These are phyloP conservation scores for Candida insectorum DNA, from an alignment of 805 yeast species.

Conservation along the genomic window DNA sequence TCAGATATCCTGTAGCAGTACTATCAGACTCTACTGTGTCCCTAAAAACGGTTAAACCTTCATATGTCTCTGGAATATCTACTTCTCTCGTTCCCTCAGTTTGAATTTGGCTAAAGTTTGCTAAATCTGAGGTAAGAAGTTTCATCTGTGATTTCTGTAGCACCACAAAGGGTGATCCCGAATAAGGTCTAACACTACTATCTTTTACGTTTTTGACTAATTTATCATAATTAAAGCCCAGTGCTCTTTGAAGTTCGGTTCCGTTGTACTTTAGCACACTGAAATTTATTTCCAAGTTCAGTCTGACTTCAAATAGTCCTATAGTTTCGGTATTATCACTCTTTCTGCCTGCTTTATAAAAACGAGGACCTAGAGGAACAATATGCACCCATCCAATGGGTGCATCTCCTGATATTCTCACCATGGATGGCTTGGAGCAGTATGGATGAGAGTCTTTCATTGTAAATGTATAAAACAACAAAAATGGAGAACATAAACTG, in stretches of 20 bases:
- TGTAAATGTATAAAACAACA: constrained; percentile 32
- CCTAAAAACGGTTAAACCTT: constrained; percentile 20
- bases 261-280: too few species aligned
- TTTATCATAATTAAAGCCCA: too few species aligned
- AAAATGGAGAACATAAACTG: constrained; percentile 26
- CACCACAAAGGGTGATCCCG: constrained; percentile 2
- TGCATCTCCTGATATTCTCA: too few species aligned
- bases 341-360: too few species aligned
- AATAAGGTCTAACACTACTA: constrained; percentile 2
- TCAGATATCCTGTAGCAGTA: constrained; percentile 15
- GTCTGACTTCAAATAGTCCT: constrained; percentile 9
- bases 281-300: constrained; percentile 8
- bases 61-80: constrained; percentile 1
- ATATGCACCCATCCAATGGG: constrained; percentile 8
- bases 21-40: constrained; percentile 34
- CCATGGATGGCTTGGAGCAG: constrained; percentile 16
- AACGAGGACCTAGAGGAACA: constrained; percentile 3
- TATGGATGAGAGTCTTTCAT: constrained; percentile 24
- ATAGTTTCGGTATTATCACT: too few species aligned
- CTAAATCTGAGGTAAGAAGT: constrained; percentile 23
- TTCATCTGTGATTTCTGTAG: constrained; percentile 5
- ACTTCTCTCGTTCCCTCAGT: neutral
- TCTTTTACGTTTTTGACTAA: constrained; percentile 1
- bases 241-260: too few species aligned
- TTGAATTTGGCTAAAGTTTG: constrained; percentile 3